A percentile compares a stretch with the other conserved stretches of the same genome.
Conservation (phyloP, 495 filamentous ascomycete genomes). For the Podospora sp. region DNA sequence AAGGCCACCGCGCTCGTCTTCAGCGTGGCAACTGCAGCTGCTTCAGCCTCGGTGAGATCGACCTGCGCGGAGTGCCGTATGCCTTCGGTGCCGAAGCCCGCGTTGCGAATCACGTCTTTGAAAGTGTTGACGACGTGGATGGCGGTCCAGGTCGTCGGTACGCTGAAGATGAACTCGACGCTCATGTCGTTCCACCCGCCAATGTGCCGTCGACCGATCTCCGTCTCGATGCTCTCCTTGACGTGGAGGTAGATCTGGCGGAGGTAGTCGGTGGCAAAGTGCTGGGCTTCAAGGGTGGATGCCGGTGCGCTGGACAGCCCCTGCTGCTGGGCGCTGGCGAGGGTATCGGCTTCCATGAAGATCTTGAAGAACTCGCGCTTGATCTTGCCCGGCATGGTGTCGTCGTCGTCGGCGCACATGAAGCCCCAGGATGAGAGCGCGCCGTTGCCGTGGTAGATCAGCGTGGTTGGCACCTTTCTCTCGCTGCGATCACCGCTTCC, state of each 20-base stretch:
- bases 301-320: slow-evolving; percentile 35
- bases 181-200: slow-evolving; percentile 50
- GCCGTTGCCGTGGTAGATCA: slow-evolving; percentile 52
- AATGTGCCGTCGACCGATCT: slow-evolving; percentile 37
- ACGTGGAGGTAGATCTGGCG: slow-evolving; percentile 58
- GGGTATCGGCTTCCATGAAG: slow-evolving; percentile 50
- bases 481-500: slow-evolving; percentile 53
- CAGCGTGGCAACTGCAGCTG: slow-evolving; percentile 58
- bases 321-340: slow-evolving; percentile 40
- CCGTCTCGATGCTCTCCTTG: slow-evolving; percentile 47
- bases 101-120: slow-evolving; percentile 49
- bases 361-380: slow-evolving; percentile 64
- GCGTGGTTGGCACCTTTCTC: slow-evolving; percentile 61
- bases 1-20: slow-evolving; percentile 39
- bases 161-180: slow-evolving; percentile 68
- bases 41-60: slow-evolving; percentile 70
- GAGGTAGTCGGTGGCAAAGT: slow-evolving; percentile 59
- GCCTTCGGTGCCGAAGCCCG: slow-evolving; percentile 54
- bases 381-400: slow-evolving; percentile 35
- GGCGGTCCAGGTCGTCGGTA: slow-evolving; percentile 69
- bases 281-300: slow-evolving; percentile 50
- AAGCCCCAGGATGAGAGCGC: slow-evolving; percentile 59
- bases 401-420: slow-evolving; percentile 51
- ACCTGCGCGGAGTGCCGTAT: slow-evolving; percentile 54
- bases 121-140: slow-evolving; percentile 60